A percentile compares a stretch with the other conserved stretches of the same genome.
phyloP scores from a whole-genome alignment of 2,329 filamentous ascomycete genomes.

The Pseudogymnoascus sp. region DNA sequence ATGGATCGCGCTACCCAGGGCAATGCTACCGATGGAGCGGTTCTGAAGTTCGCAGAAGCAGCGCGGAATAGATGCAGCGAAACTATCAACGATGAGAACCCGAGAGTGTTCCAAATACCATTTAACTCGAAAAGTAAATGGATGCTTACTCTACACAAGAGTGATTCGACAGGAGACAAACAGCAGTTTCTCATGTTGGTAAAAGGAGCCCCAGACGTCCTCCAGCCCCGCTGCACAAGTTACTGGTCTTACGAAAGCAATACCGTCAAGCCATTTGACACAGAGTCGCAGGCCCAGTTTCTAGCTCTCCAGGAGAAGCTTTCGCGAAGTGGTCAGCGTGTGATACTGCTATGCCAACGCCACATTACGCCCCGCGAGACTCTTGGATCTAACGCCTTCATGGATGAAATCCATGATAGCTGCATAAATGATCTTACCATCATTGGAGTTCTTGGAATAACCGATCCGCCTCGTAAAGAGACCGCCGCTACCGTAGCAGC shows the following conservation, averaged over 20 bases:
- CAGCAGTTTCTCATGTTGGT: conserved; percentile 11
- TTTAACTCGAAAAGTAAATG: conserved; percentile 47
- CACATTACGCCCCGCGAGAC: conserved; percentile 24
- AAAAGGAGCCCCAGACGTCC: conserved; percentile 13
- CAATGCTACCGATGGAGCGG: conserved; percentile 38
- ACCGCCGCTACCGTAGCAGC: conserved; percentile 50
- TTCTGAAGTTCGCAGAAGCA: conserved; percentile 33
- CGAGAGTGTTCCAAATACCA: conserved; percentile 35
- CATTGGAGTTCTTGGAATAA: conserved; percentile 45
- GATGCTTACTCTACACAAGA: conserved; percentile 35
- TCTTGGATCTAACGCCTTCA: conserved; percentile 40
- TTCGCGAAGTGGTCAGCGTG: conserved; percentile 37
- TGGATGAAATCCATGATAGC: conserved; percentile 38
- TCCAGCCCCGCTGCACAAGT: conserved; percentile 22
- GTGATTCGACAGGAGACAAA: conserved; percentile 11
- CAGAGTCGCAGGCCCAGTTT: conserved; percentile 29
- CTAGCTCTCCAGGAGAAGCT: conserved; percentile 34
- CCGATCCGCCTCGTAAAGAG: conserved; percentile 50
- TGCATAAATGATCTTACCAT: conserved; percentile 39
- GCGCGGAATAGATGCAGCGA: conserved; percentile 21
- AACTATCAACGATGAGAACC: conserved; percentile 18
- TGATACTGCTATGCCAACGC: conserved; percentile 38
- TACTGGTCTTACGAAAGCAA: conserved; percentile 25
- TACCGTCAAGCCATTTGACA: conserved; percentile 31
- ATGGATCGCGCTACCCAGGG: conserved; percentile 33